These are phyloP conservation scores for Paecilomyces fulvus DNA, from an alignment of 2,329 filamentous ascomycete species.

Conservation along the genomic window DNA sequence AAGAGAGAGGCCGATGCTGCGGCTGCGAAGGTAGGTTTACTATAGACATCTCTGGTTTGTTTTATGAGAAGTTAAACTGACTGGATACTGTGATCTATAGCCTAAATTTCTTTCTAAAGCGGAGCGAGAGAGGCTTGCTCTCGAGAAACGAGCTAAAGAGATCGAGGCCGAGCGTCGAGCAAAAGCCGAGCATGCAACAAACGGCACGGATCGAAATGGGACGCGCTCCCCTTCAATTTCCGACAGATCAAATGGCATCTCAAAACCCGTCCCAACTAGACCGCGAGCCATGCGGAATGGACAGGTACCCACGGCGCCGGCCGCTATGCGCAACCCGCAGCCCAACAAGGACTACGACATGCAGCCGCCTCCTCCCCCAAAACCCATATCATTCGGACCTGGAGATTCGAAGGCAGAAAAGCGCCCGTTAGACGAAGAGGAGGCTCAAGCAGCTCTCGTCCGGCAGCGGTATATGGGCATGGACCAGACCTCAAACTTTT, in stretches of 20 bases:
- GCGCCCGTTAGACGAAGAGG: slow-evolving; percentile 43
- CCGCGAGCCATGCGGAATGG: slow-evolving; percentile 59
- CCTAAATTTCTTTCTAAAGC: slow-evolving; percentile 81
- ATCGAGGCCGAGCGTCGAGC: slow-evolving; percentile 52
- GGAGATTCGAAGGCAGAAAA: slow-evolving; percentile 36
- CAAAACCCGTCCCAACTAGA: slow-evolving; percentile 54
- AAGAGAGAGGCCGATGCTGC: slow-evolving; percentile 81
- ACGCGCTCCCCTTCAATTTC: slow-evolving; percentile 8
- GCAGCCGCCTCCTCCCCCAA: slow-evolving; percentile 41
- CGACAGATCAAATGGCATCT: slow-evolving; percentile 17
- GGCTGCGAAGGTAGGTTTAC: slow-evolving; percentile 57
- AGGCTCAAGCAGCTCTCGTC: slow-evolving; percentile 64
- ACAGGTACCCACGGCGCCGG: slow-evolving; percentile 41
- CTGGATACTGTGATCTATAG: slow-evolving; percentile 22
- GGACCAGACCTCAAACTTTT: slow-evolving; percentile 82
- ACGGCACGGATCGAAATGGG: slow-evolving; percentile 18
- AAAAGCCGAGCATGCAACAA: slow-evolving; percentile 30
- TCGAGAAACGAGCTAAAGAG: slow-evolving; percentile 69
- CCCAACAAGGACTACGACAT: slow-evolving; percentile 44
- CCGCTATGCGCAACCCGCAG: slow-evolving; percentile 38
- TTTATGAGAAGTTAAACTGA: slow-evolving; percentile 10
- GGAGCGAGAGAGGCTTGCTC: slow-evolving; percentile 68
- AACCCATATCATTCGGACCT: slow-evolving; percentile 14
- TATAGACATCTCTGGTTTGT: slow-evolving; percentile 11
- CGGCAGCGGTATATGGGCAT: slow-evolving; percentile 84